Evolutionary conservation across 2,329 filamentous ascomycete species (phyloP).

Genomic region (Bimuria novae-zelandiae): DNA sequence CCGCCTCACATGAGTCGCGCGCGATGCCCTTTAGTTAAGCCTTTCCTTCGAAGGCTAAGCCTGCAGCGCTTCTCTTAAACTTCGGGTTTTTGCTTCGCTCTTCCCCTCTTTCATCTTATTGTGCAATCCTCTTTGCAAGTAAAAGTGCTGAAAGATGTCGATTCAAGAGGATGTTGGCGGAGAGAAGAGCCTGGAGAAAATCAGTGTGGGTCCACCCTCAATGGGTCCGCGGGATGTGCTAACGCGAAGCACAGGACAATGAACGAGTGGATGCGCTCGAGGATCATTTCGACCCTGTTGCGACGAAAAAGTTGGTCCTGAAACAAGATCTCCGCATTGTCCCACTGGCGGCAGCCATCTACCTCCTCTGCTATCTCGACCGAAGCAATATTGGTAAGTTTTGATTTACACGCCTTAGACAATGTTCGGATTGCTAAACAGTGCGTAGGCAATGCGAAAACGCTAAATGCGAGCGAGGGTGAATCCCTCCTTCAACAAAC

Average conservation of each 20-base stretch:
- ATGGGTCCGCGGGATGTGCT: not conserved
- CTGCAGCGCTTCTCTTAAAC: not conserved
- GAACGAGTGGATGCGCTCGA: not conserved
- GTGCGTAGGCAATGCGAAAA: conserved; percentile 25
- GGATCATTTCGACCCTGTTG: conserved; percentile 4
- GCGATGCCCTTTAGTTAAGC: not conserved
- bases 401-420: not conserved
- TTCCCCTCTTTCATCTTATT: not conserved
- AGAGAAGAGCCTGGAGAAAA: conserved; percentile 2
- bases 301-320: conserved; percentile 2
- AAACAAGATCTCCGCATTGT: conserved; percentile 12
- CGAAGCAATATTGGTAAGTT: conserved; percentile 48
- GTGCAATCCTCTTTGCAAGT: not conserved
- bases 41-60: conserved; percentile 2
- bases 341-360: conserved; percentile 8
- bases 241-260: not conserved
- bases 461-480: conserved; percentile 63
- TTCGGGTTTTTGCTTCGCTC: not conserved
- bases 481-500: conserved; percentile 68
- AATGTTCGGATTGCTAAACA: not conserved
- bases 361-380: conserved; percentile 25
- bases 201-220: not conserved
- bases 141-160: not conserved
- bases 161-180: not conserved
- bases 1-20: not conserved